A percentile compares a stretch with the other conserved stretches of the same genome.
phyloP scores from a whole-genome alignment of 805 yeast species.

The Teunomyces stri region DNA sequence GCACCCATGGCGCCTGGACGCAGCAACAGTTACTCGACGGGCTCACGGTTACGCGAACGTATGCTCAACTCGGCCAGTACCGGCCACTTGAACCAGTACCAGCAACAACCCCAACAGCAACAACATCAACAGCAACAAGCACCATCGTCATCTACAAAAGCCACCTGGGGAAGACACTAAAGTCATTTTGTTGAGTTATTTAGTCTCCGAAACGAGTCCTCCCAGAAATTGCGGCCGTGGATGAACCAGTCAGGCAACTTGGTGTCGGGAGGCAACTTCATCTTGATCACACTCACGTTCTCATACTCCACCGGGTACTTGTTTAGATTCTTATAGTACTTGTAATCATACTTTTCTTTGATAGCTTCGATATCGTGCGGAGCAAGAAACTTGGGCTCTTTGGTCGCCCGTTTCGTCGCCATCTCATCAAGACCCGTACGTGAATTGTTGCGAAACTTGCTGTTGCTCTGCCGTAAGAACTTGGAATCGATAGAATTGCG shows the following conservation, averaged over 20 bases:
- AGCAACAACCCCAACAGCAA: not conserved
- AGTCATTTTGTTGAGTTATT: slow-evolving; percentile 4
- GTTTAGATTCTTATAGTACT: slow-evolving; percentile 43
- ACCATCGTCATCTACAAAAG: slow-evolving; percentile 7
- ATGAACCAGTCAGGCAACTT: slow-evolving; percentile 77
- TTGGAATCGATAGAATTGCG: slow-evolving; percentile 36
- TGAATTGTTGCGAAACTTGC: slow-evolving; percentile 13
- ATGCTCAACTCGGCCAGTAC: slow-evolving; percentile 17
- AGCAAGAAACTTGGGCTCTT: slow-evolving; percentile 9
- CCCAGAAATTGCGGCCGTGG: slow-evolving; percentile 66
- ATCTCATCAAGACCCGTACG: slow-evolving; percentile 8
- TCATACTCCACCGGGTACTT: slow-evolving; percentile 29
- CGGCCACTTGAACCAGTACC: not conserved
- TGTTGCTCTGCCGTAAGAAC: slow-evolving; percentile 13
- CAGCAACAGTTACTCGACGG: slow-evolving; percentile 23
- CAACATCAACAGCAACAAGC: not conserved
- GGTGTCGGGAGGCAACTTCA: slow-evolving; percentile 59
- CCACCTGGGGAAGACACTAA: slow-evolving; percentile 25
- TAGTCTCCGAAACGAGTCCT: slow-evolving; percentile 30
- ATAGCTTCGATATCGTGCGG: slow-evolving; percentile 10
- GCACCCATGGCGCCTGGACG: slow-evolving; percentile 20
- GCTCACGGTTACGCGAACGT: slow-evolving; percentile 26
- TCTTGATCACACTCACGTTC: slow-evolving; percentile 38
- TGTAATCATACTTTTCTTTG: slow-evolving; percentile 26
- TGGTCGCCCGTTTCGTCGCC: not conserved